Conservation (phyloP, 2,329 filamentous ascomycete species). For the Colletotrichum chrysophilum region DNA sequence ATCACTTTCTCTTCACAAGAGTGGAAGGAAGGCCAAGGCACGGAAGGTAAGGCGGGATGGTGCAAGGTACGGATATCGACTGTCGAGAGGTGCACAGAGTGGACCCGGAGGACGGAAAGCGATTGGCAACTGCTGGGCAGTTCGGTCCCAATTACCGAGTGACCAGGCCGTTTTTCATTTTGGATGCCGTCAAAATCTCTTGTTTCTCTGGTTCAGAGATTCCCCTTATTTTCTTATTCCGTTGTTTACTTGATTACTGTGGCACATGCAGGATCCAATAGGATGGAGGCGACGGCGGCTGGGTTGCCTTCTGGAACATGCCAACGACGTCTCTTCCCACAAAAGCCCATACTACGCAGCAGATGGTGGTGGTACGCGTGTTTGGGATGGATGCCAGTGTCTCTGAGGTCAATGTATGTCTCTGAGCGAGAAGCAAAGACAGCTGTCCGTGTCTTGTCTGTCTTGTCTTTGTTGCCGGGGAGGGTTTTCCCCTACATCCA, state of each 20-base stretch:
- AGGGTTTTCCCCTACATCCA: not conserved
- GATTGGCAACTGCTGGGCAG: conserved; percentile 17
- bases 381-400: not conserved
- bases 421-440: not conserved
- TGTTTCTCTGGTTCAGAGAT: not conserved
- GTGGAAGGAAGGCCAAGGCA: not conserved
- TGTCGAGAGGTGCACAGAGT: not conserved
- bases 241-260: not conserved
- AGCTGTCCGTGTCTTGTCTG: not conserved
- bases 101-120: not conserved
- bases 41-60: not conserved
- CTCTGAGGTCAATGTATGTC: not conserved
- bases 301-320: conserved; percentile 19
- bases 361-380: not conserved
- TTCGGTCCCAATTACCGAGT: conserved; percentile 17
- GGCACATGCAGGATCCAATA: not conserved
- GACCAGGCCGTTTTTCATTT: not conserved
- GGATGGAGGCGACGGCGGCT: not conserved
- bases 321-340: not conserved
- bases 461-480: not conserved
- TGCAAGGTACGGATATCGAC: not conserved
- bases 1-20: not conserved
- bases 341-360: not conserved
- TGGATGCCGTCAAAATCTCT: conserved; percentile 10
- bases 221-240: conserved; percentile 4